Base-by-base conservation (phyloP, 495 filamentous ascomycete genomes). In the Penicillium roqueforti region DNA sequence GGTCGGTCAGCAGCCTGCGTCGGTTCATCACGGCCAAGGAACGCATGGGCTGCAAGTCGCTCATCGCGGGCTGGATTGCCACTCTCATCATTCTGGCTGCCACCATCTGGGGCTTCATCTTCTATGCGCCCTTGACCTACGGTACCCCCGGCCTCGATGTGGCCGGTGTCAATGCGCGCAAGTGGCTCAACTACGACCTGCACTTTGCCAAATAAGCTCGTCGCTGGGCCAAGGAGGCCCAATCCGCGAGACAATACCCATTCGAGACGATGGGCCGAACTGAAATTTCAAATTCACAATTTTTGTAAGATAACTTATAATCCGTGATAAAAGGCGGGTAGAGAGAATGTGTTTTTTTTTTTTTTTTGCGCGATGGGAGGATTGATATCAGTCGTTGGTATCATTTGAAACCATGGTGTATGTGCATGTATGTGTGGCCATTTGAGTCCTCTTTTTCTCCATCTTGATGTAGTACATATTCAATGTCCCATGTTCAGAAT, bases 181-280 rank as follows among this genome's bases (percentile, higher is more conserved):
- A 96, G 76, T 98, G 91, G 93, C 76, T 97, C 64, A 86, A 87
- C 42, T 98, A 98, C 69, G 93, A 98, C 72, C 79, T 98, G 69
- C 93, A 98, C 76, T 98, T 97, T 75, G 93, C 93, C 34, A 98
- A 98, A 82, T 98, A 87, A 74, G 61, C 23, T 36, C 46, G 6
- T 20, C n/a, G 22, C 22, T n/a, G 19, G 19, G 11, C 28, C 45
- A 46, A 1, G 14, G 14, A 28, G 10, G 25, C 9, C 25, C 4
- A 40, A 31, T 3, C 11, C 3, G 23, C 3, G 19, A n/a, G 19
- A n/a, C 14, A 23, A 18, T 2, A 14, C 18, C 34, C 42, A 16
- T 39, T 47, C 25, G 16, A 26, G 28, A 45, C 7, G 22, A 44
- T 49, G 46, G 36, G 18, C 47, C 25, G 36, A 32, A 50, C 20